Base-by-base conservation (phyloP, 1,284 basidiomycete genomes). In the Sanghuangporus weigelae region DNA sequence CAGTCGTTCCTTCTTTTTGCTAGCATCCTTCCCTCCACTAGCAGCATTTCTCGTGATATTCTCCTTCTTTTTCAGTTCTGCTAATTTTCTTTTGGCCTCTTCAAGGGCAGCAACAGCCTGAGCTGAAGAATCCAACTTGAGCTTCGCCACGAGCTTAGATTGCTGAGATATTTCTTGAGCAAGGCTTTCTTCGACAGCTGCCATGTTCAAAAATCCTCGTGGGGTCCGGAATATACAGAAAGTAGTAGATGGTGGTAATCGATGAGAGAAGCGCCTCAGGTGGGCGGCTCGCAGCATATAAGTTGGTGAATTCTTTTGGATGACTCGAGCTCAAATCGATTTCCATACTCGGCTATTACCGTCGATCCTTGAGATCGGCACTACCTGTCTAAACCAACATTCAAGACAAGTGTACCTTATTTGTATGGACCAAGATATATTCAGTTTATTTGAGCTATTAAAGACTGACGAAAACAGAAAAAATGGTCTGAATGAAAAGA, bases 1-100 rank as follows among this genome's bases (percentile, higher is more conserved):
- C 67, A 90, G 69, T n/a, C 87, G 76, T 63, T 83, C 87, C 69
- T 81, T 84, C 76, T 85, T 88, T 76, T 88, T 86, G 4, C 69
- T 72, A 21, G 73, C 74, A 7, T 78, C 78, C 40, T 74, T 77
- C 51, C 69, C 63, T 39, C 64, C 67, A 60, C 65, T 71, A 55
- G 71, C 73, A 23, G 72, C 75, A 42, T 72, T 79, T 62, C 79
- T 81, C 48, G 81, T 73, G 62, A 79, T 67, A 1, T 78, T 84
- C 35, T 85, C 71, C 19, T 78, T 71, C 69, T 80, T 84, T 78
- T 89, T 89, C 64, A 92, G 75, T 49, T 92, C 88, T 1, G 84
- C 83, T 11, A 92, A 78, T 64, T 79, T 84, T 77, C 87, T 87
- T 77, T 82, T 87, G 12, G 82, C 82, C 55, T 84, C 84, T 35